A percentile compares a stretch with the other conserved stretches of the same genome.
phyloP scores from a whole-genome alignment of 768 basidiomycete genomes.

The Hericium alpestre region DNA sequence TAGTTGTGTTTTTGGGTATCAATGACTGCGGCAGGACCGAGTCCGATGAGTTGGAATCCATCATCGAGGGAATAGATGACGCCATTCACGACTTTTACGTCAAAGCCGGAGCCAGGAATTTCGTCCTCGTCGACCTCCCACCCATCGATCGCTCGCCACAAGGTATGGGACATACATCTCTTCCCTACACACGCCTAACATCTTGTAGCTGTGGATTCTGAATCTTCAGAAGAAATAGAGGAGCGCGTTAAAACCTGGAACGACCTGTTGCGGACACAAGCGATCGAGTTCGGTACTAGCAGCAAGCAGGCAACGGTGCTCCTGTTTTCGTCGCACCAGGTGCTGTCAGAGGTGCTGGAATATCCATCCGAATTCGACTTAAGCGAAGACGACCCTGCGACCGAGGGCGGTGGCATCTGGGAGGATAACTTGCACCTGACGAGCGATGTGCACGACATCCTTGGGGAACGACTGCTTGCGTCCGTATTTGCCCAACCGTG shows the following conservation, averaged over 20 bases:
- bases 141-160: constrained; percentile 27
- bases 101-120: constrained; percentile 24
- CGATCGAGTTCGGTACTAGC: constrained; percentile 16
- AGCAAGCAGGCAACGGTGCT: constrained; percentile 19
- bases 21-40: constrained; percentile 28
- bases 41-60: constrained; percentile 18
- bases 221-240: constrained; percentile 1
- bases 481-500: not conserved
- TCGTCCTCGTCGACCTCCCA: constrained; percentile 28
- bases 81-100: constrained; percentile 22
- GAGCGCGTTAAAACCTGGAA: constrained; percentile 24
- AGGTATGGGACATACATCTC: constrained; percentile 16
- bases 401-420: constrained; percentile 27
- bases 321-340: constrained; percentile 23
- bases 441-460: not conserved
- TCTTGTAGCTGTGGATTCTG: not conserved
- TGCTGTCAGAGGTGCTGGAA: constrained; percentile 25
- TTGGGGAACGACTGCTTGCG: not conserved
- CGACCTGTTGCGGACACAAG: constrained; percentile 13
- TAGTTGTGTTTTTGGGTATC: constrained; percentile 27
- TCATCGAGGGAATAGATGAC: constrained; percentile 19
- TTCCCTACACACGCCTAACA: not conserved
- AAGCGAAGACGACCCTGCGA: constrained; percentile 17
- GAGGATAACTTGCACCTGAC: constrained; percentile 29
- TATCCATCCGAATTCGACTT: constrained; percentile 24